These are phyloP conservation scores for Thuidium tamariscinum DNA, from an alignment of 225 moss, liverwort and hornwort genomes.

Conservation along the genomic window DNA sequence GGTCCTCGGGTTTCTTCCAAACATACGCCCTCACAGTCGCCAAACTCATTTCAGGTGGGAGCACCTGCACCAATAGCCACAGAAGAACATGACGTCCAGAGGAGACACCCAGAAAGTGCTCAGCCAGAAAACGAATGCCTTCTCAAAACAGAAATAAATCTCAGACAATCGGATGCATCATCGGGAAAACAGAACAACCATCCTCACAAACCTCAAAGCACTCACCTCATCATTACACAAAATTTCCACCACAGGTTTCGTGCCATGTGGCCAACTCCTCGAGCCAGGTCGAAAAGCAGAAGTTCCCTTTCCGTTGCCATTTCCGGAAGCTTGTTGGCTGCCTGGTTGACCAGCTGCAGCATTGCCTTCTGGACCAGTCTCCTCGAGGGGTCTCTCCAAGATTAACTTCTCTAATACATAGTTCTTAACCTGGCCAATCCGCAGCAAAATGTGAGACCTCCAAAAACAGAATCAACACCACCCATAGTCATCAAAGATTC, in stretches of 20 bases:
- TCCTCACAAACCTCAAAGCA: background rate
- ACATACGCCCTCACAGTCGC: conserved; percentile 85
- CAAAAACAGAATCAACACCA: background rate
- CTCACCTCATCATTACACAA: conserved; percentile 80
- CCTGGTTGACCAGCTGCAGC: conserved; percentile 38
- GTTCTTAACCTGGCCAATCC: conserved; percentile 66
- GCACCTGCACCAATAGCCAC: conserved; percentile 41
- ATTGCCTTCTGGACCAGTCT: conserved; percentile 41
- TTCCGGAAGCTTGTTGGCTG: conserved; percentile 46
- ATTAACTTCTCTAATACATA: conserved; percentile 90
- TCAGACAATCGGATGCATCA: background rate
- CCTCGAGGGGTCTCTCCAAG: conserved; percentile 62
- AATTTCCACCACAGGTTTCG: conserved; percentile 70
- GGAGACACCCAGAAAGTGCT: background rate
- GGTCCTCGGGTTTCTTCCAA: conserved; percentile 91
- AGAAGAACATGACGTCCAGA: background rate
- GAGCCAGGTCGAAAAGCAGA: too few relatives aligned
- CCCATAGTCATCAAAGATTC: background rate
- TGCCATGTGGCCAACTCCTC: background rate
- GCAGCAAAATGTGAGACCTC: background rate
- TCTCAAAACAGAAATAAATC: background rate
- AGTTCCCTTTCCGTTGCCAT: conserved; percentile 30
- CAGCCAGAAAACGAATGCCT: background rate
- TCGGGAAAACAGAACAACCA: background rate
- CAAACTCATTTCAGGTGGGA: conserved; percentile 84